Base-by-base conservation (phyloP, 2,329 filamentous ascomycete genomes). In the Penicillium freii region DNA sequence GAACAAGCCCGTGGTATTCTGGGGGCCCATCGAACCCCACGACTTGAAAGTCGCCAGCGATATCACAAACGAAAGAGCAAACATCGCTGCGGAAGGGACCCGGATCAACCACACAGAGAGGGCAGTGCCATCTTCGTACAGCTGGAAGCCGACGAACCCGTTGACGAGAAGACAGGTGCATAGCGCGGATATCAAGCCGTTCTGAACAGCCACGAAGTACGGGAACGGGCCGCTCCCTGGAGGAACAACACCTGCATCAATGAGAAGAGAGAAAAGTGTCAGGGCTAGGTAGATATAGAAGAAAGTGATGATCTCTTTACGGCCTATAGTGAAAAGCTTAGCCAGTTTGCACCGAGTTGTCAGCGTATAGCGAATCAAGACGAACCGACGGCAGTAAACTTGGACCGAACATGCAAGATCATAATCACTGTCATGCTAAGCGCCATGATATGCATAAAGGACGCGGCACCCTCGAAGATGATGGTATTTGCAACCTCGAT, bases 401-500 rank as follows among this genome's bases (percentile, higher is more conserved):
- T 99, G 69, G 91, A 93, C 68, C 94, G 86, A 62, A 99, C 90
- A 75, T 99, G 94, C 63, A 99, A 82, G 61, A 99, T 92, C 94
- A 99, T 99, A 69, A 96, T 88, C 9, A 93, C 89, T 4, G 92
- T 95, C 93, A 99, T 97, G 67, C 87, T 80, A 58, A 99, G 81
- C 15, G 93, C 91, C 56, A 89, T 80, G 65, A 99, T 97, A 76
- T 99, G 94, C 78, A 94, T 90, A 71, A 93, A 92, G 61, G 90
- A 91, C 23, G 92, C 87, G 29, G 92, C 94, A 71, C 88, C 91
- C 78, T 97, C 87, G 74, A 99, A 99, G 71, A 99, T 99, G 78
- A 97, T 93, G 40, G 94, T 99, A 79, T 99, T 99, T 66, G 92
- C 94, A 65, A 97, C 78, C 77, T 97, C 92, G 75, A 99, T 93